These are phyloP conservation scores for Leishmania aethiopica DNA, from an alignment of 208 protist species.

Conservation along the genomic window DNA sequence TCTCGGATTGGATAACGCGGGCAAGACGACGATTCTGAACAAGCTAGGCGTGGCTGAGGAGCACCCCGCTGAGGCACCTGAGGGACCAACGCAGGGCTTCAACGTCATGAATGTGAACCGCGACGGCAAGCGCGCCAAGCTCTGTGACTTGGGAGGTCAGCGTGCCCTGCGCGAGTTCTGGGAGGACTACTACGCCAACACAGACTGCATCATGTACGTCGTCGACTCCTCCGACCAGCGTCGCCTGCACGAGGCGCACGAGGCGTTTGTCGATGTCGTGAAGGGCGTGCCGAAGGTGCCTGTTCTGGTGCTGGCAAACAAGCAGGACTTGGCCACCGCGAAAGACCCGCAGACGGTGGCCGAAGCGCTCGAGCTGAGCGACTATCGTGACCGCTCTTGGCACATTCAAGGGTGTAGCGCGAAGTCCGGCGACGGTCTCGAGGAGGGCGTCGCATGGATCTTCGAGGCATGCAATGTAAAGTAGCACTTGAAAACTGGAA, in stretches of 20 bases:
- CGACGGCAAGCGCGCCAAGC: constrained; percentile 94
- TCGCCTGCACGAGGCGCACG: constrained; percentile 90
- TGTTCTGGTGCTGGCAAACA: constrained; percentile 99
- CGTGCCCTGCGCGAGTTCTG: constrained; percentile 98
- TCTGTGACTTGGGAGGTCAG: constrained; percentile 99
- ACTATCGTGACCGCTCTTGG: constrained; percentile 94
- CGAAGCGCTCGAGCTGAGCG: constrained; percentile 77
- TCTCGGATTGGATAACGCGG: constrained; percentile 95
- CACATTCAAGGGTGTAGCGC: constrained; percentile 97
- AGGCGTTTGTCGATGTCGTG: constrained; percentile 95
- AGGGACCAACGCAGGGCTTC: constrained; percentile 99
- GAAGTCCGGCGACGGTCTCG: constrained; percentile 92
- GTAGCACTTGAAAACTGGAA: background rate
- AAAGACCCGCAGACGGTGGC: constrained; percentile 80
- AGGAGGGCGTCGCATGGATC: constrained; percentile 94
- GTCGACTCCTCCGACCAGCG: constrained; percentile 95
- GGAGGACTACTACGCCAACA: constrained; percentile 98
- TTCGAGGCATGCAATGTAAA: constrained; percentile 59
- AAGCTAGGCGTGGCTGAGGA: constrained; percentile 83
- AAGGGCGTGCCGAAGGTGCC: constrained; percentile 95
- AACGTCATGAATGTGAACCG: constrained; percentile 98
- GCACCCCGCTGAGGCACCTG: constrained; percentile 72
- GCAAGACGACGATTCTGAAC: constrained; percentile 97
- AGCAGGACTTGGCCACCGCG: constrained; percentile 98
- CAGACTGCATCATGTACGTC: constrained; percentile 97